phyloP scores from a whole-genome alignment of 106 monocot species.

The Phalaenopsis aphrodite region DNA sequence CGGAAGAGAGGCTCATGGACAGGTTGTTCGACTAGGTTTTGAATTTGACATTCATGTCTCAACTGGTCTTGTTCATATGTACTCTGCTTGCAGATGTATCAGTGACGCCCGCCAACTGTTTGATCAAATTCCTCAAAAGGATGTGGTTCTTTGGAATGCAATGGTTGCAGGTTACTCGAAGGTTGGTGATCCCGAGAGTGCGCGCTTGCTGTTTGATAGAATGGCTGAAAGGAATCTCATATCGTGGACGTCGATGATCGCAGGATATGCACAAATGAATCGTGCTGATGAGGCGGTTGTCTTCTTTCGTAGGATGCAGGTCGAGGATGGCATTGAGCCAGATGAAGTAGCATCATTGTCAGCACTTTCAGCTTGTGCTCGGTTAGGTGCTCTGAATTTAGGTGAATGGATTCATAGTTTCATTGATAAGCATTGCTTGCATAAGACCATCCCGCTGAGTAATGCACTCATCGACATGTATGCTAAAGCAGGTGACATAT shows the following conservation, averaged over 20 bases:
- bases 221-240: constrained; percentile 49
- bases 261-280: constrained; percentile 42
- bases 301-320: constrained; percentile 51
- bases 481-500: constrained; percentile 63
- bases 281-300: constrained; percentile 38
- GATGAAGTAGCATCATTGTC: constrained; percentile 59
- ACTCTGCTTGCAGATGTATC: constrained; percentile 21
- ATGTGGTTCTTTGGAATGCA: constrained; percentile 55
- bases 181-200: constrained; percentile 36
- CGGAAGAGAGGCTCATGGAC: constrained; percentile 42
- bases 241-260: constrained; percentile 56
- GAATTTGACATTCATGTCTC: constrained; percentile 30
- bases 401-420: constrained; percentile 69
- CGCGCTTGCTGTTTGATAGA: constrained; percentile 29
- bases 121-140: constrained; percentile 37
- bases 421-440: constrained; percentile 25
- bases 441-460: constrained; percentile 29
- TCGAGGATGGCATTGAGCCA: constrained; percentile 37
- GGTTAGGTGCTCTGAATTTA: constrained; percentile 55
- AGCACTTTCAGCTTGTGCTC: constrained; percentile 48
- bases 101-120: constrained; percentile 46
- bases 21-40: constrained; percentile 27
- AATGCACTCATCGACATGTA: constrained; percentile 91
- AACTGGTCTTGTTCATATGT: constrained; percentile 40
- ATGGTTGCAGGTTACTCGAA: constrained; percentile 55